phyloP scores from a whole-genome alignment of 768 basidiomycete species.

The Boletus sp. region DNA sequence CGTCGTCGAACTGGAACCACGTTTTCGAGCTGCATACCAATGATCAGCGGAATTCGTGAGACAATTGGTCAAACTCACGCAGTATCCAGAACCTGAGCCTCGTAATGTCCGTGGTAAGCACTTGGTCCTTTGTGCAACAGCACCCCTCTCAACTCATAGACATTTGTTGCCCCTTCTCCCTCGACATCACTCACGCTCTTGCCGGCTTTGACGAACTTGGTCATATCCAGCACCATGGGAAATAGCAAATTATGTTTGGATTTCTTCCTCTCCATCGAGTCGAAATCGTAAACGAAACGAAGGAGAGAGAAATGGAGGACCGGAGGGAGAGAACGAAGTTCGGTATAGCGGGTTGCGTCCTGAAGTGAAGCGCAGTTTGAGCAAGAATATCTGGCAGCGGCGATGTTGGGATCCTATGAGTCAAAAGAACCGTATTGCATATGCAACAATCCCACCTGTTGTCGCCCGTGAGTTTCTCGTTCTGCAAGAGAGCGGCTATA shows the following conservation, averaged over 20 bases:
- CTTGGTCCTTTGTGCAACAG: conserved; percentile 88
- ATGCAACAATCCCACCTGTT: conserved; percentile 56
- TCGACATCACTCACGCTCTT: conserved; percentile 25
- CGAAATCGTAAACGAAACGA: conserved; percentile 86
- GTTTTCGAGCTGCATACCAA: conserved; percentile 46
- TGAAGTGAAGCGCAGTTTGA: conserved; percentile 67
- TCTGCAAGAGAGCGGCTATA: conserved; percentile 57
- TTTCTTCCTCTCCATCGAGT: conserved; percentile 81
- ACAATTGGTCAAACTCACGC: conserved; percentile 41
- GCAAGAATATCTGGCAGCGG: conserved; percentile 76
- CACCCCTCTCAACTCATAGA: conserved; percentile 85
- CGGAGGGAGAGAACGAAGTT: conserved; percentile 71
- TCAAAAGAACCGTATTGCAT: not conserved
- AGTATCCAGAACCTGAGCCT: conserved; percentile 76
- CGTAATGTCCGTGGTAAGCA: conserved; percentile 89
- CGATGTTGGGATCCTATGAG: not conserved
- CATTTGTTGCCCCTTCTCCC: conserved; percentile 26
- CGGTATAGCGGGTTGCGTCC: conserved; percentile 76
- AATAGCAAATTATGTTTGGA: conserved; percentile 80
- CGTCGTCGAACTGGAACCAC: conserved; percentile 96
- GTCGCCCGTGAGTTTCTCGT: conserved; percentile 75
- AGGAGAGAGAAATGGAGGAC: conserved; percentile 89
- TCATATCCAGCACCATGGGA: conserved; percentile 73
- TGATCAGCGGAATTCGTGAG: conserved; percentile 1
- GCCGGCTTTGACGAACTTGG: conserved; percentile 43